Evolutionary conservation across 1,284 basidiomycete species (phyloP).

Genomic region (Leccinum holopus): DNA sequence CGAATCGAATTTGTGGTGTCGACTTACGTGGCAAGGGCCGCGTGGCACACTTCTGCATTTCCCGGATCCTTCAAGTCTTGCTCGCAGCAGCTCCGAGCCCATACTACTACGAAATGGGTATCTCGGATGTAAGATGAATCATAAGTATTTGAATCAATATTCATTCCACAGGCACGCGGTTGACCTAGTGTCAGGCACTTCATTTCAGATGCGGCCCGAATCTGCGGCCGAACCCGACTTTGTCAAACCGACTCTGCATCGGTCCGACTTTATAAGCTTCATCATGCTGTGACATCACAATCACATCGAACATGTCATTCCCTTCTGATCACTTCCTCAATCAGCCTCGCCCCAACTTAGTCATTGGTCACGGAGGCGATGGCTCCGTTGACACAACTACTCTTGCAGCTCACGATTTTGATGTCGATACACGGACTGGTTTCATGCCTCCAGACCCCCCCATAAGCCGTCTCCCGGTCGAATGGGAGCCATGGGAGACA

Average conservation of each 20-base stretch:
- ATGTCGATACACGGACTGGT: constrained; percentile 88
- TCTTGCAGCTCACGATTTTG: constrained; percentile 91
- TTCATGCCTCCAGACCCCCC: constrained; percentile 89
- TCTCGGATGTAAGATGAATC: no score
- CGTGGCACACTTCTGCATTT: no score
- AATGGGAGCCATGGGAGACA: constrained; percentile 75
- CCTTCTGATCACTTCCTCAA: constrained; percentile 60
- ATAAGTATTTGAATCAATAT: no score
- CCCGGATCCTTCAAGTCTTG: no score
- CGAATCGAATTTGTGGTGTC: constrained; percentile 26
- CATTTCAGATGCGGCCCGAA: no score
- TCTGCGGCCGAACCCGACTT: background rate
- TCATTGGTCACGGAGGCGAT: constrained; percentile 28
- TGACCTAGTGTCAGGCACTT: no score
- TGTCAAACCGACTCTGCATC: background rate
- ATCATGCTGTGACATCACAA: background rate
- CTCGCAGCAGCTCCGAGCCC: no score
- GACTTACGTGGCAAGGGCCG: no score
- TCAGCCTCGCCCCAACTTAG: constrained; percentile 56
- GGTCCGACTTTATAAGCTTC: background rate
- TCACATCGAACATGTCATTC: background rate
- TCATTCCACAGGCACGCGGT: no score
- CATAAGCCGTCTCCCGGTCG: constrained; percentile 54
- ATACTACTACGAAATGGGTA: no score
- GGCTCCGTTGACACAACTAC: constrained; percentile 76